Base-by-base conservation (phyloP, 441 rosid genomes). In the Euphorbia corollata region DNA sequence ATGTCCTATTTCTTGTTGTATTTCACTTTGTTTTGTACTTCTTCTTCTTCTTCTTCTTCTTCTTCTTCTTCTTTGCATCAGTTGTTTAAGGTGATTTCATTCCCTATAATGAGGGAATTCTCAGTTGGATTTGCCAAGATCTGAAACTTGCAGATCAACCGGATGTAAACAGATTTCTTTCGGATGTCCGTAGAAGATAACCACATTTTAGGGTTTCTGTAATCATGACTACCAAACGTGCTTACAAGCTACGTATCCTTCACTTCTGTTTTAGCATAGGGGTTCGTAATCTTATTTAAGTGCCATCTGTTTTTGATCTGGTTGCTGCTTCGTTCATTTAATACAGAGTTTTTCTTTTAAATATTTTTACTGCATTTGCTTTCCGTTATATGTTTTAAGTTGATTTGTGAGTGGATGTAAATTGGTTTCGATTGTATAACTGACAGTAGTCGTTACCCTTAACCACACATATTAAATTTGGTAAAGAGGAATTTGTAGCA, bases 231-330 rank as follows among this genome's bases (percentile, higher is more conserved):
- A 92, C 99, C 76, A 95, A 92, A 77, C 98, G 99, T 72, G 96
- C 98, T 51, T 95, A 95, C 87, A 95, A 95, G 85, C 97, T 95
- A 65, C 99, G 99, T 95, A 95, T 95, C 99, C 98, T 87, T 73
- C 54, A 3, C 23, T 20, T 20, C 6, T 54, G 56, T 7, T 51
- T 51, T 51, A 51, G 22, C 34, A 5, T 71, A 13, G 50, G 64
- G 74, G 65, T 82, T 74, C 16, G 2, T 22, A 16, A 67, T 54
- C 59, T 58, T 30, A 18, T n/a, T 23, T 41, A 19, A 24, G 55
- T 36, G 64, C 16, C 38, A 11, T 1, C 48, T 27, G 34, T 41
- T 30, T 45, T 9, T 74, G 56, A 72, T 75, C 69, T 51, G 68
- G 18, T 22, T 61, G 50, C 56, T 18, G 64, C 19, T 6, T 6